A percentile compares a stretch with the other conserved stretches of the same genome.
Evolutionary conservation across 139 green algal species (phyloP).

Genomic region (Eudorina sp.): DNA sequence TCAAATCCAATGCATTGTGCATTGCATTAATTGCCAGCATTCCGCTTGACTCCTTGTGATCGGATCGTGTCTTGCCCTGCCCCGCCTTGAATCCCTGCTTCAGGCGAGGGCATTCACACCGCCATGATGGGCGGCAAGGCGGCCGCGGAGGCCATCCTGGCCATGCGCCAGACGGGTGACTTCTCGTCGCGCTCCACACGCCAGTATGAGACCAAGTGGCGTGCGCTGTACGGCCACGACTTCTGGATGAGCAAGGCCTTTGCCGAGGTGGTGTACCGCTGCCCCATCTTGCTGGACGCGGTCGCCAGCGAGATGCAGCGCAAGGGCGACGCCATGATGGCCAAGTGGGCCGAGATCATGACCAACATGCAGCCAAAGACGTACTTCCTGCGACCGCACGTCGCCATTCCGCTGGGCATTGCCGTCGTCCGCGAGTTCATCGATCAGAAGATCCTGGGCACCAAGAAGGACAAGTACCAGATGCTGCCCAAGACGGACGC

Average conservation of each 20-base stretch:
- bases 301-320: slow-evolving; percentile 88
- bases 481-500: slow-evolving; percentile 31
- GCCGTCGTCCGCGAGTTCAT: slow-evolving; percentile 89
- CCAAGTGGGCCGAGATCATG: slow-evolving; percentile 92
- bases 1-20: neutral
- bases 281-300: slow-evolving; percentile 85
- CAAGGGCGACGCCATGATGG: slow-evolving; percentile 82
- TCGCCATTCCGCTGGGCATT: slow-evolving; percentile 83
- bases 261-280: slow-evolving; percentile 67
- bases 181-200: slow-evolving; percentile 71
- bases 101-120: slow-evolving; percentile 93
- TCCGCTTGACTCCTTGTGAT: too few relatives aligned
- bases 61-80: too few relatives aligned
- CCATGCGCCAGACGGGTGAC: slow-evolving; percentile 82
- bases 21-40: too few relatives aligned
- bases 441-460: slow-evolving; percentile 82
- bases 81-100: too few relatives aligned
- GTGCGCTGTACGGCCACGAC: slow-evolving; percentile 85
- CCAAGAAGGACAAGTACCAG: slow-evolving; percentile 61
- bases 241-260: slow-evolving; percentile 78
- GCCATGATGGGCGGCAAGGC: slow-evolving; percentile 95
- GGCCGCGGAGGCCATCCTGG: slow-evolving; percentile 83
- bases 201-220: slow-evolving; percentile 81
- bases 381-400: slow-evolving; percentile 92
- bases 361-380: slow-evolving; percentile 95